Conservation (phyloP, 768 basidiomycete genomes). For the Mycena metata region DNA sequence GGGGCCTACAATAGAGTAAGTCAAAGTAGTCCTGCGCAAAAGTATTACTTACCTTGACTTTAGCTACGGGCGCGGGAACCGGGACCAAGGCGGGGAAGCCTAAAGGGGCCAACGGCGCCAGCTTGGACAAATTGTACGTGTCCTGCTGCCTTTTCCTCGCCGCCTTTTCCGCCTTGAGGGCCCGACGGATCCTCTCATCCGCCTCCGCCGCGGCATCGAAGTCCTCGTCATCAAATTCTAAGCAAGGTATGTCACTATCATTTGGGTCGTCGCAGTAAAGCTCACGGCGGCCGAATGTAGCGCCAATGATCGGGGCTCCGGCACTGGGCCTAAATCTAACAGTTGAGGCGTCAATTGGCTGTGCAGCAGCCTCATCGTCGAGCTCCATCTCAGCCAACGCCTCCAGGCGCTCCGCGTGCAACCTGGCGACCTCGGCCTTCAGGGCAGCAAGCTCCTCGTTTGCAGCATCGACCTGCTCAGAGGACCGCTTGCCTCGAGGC, state of each 20-base stretch:
- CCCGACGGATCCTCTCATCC: not conserved
- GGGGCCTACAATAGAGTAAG: not conserved
- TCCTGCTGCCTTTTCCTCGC: not conserved
- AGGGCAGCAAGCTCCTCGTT: not conserved
- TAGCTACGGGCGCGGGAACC: not conserved
- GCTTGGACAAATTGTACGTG: conserved; percentile 4
- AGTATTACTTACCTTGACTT: not conserved
- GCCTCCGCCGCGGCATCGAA: conserved; percentile 9
- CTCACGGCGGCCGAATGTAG: conserved; percentile 16
- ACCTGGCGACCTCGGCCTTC: not conserved
- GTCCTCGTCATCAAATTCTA: conserved; percentile 9
- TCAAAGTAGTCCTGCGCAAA: too few relatives aligned
- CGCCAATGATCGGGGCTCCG: not conserved
- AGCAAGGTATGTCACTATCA: conserved; percentile 10
- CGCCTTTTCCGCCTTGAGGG: not conserved
- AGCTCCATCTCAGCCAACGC: not conserved
- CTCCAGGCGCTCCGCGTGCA: not conserved
- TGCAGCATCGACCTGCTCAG: not conserved
- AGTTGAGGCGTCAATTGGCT: not conserved
- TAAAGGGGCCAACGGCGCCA: not conserved
- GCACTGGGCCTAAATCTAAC: not conserved
- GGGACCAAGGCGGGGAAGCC: too few relatives aligned
- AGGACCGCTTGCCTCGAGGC: not conserved
- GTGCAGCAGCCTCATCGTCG: not conserved
- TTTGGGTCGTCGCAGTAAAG: not conserved